Conservation (phyloP, 257 asterid species). For the Knoxia roxburghii region DNA sequence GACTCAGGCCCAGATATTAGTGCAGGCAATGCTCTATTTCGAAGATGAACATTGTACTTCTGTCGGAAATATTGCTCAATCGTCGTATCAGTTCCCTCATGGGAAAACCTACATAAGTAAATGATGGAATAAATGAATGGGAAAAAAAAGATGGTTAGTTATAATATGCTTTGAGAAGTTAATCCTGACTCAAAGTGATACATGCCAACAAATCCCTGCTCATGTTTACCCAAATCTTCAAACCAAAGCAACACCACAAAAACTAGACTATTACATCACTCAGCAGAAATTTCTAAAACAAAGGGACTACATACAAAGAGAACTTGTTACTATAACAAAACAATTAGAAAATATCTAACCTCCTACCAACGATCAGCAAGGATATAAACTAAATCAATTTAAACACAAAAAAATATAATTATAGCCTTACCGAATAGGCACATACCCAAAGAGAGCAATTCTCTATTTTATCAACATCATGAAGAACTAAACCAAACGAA, state of each 20-base stretch:
- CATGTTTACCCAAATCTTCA: no score
- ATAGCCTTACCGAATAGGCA: background rate
- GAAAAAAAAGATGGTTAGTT: background rate
- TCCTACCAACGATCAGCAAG: no score
- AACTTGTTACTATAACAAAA: no score
- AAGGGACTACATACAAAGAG: no score
- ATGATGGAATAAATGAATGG: background rate
- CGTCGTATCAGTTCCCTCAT: constrained; percentile 36
- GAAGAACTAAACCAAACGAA: no score
- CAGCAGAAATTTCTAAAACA: no score
- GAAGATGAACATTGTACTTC: constrained; percentile 34
- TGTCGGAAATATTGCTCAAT: constrained; percentile 48
- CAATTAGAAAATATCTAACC: background rate
- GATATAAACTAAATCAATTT: no score
- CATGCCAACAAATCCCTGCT: no score
- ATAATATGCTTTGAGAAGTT: background rate
- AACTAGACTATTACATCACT: no score
- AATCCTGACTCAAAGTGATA: background rate
- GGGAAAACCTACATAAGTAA: constrained; percentile 41
- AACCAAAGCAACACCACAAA: no score
- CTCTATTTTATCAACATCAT: no score
- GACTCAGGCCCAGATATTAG: constrained; percentile 57
- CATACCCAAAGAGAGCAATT: no score
- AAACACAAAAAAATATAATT: background rate
- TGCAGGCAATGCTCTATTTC: constrained; percentile 47